Evolutionary conservation across 2,329 filamentous ascomycete species (phyloP), one percentile per base, ranked within the genome.

Genomic region (Bretziella fagacearum): DNA sequence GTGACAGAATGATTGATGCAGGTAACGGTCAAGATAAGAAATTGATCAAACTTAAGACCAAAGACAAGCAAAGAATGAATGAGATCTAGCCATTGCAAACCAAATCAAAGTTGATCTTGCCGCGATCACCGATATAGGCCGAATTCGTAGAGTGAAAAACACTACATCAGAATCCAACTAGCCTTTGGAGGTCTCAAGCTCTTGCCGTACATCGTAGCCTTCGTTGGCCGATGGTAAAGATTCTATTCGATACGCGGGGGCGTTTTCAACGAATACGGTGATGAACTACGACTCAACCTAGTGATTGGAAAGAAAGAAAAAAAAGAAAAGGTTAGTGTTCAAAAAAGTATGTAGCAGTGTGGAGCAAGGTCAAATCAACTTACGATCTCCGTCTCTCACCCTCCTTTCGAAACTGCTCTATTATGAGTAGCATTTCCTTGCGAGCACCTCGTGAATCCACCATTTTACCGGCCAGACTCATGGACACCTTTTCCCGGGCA

Each of bases 401-500:
- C 61, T 95, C 87, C 60, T 86, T 86, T 51, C 86, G 76, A 57
- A 93, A 74, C 29, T 71, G 79, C 56, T 95, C 85, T 53, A 96
- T 93, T 30, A 91, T 87, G 58, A 77, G 79, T 53, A 93, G 63
- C 76, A 98, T 96, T 61, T 94, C 84, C 62, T 93, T 93, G 46
- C 91, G 70, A 1, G 83, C 85, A 4, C 79, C 79, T 36, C 67
- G 65, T 3, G 85, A 84, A 63, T 95, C 84, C 44, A 96, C 79
- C 57, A 81, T 73, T 59, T 85, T 86, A 20, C 83, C 84, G 4
- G 74, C 77, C 73, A 96, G 81, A 57, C 83, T 91, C 91, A 98
- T 96, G 52, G 79, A 87, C 10, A 96, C 81, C 64, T 93, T 94
- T 60, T 89, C 78, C 52, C 76, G 74, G 2, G 82, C 79, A 57